Evolutionary conservation across 106 monocot species (phyloP), one percentile per base, ranked within the genome.

Genomic region (Dioscorea dumetorum): DNA sequence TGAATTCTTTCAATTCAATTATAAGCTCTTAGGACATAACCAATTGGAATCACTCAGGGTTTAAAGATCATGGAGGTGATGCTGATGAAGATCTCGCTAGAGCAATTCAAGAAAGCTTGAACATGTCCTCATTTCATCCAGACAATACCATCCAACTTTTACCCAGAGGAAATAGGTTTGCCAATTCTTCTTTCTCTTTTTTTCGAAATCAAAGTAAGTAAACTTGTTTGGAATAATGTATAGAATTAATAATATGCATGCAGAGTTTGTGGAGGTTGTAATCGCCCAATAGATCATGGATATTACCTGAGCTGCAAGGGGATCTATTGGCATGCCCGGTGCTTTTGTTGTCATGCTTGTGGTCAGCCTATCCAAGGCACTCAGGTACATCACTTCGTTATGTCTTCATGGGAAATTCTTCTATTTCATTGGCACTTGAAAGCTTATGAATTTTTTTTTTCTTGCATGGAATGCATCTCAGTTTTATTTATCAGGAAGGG

Each of bases 291-390:
- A 72, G 92, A 86, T 16, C 78, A 82, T 63, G 97, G 97, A 3
- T 92, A 92, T 78, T 97, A 92, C 65, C 70, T 92, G 58, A 92
- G 97, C 67, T 91, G 92, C 76, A 84, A 89, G 91, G 97, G 87
- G 23, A 84, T 80, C 17, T 90, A 77, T 53, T 97, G 97, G 97
- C 97, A 97, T 24, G 84, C 89, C 2, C 91, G 87, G 0, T 97
- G 97, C 68, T 97, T 97, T 64, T 57, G 88, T 17, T 97, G 97
- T 12, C 69, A 70, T 72, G 74, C 78, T n/a, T 97, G 97, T 70
- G 59, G 78, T 49, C 73, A 72, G 3, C 74, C 78, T 64, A 97
- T 97, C 56, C 76, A 72, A 62, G 97, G 92, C 73, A 87, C 84
- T 19, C 89, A 97, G 86, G 97, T 97, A n/a, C 41, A 41, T 41